These are phyloP conservation scores for Silybum marianum DNA, from an alignment of 129 eudicot genomes.

Conservation along the genomic window DNA sequence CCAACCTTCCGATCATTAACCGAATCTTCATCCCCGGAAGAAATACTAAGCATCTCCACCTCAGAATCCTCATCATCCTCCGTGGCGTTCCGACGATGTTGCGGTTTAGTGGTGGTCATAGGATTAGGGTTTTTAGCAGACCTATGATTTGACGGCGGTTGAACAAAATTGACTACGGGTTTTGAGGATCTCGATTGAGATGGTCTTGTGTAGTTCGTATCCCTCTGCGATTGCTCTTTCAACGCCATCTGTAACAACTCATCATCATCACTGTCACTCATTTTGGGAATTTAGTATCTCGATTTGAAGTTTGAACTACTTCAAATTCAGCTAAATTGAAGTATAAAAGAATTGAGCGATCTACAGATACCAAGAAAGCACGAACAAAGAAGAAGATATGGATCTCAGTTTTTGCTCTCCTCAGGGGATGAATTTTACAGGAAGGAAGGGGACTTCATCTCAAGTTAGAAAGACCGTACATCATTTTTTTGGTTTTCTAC, in stretches of 20 bases:
- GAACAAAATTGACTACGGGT: constrained; percentile 78
- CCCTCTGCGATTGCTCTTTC: constrained; percentile 77
- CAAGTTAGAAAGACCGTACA: constrained; percentile 3
- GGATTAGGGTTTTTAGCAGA: constrained; percentile 38
- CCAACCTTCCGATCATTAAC: constrained; percentile 47
- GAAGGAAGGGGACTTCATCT: constrained; percentile 18
- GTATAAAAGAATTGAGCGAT: background rate
- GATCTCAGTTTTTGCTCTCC: constrained; percentile 27
- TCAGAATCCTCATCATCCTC: constrained; percentile 94
- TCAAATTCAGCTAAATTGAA: constrained; percentile 11
- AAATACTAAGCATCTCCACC: constrained; percentile 92
- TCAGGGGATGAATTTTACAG: background rate
- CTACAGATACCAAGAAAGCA: background rate
- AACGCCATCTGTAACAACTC: constrained; percentile 94
- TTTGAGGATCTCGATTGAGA: constrained; percentile 52
- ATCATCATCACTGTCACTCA: constrained; percentile 85
- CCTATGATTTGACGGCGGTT: constrained; percentile 66
- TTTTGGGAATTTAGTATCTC: constrained; percentile 18
- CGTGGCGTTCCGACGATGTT: constrained; percentile 42
- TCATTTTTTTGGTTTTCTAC: background rate
- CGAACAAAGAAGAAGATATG: constrained; percentile 4
- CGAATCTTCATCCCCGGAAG: constrained; percentile 90
- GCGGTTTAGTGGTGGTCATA: constrained; percentile 25
- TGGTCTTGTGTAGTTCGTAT: constrained; percentile 64
- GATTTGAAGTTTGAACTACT: constrained; percentile 9